A percentile compares a stretch with the other conserved stretches of the same genome.
These are phyloP conservation scores for Papiliotrema terrestris DNA, from an alignment of 1,284 basidiomycete species.

Conservation along the genomic window DNA sequence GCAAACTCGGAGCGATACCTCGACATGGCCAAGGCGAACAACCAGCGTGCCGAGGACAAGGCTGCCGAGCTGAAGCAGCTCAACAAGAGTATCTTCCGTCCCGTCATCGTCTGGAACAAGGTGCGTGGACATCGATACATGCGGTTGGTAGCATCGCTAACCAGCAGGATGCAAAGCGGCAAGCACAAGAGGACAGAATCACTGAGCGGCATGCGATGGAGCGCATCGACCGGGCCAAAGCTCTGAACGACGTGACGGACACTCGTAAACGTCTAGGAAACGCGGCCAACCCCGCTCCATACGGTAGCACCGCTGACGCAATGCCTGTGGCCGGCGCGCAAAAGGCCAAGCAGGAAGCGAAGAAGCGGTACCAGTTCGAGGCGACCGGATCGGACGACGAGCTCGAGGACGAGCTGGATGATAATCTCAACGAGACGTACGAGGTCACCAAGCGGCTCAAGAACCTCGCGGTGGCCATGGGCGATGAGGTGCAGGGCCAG, in stretches of 20 bases:
- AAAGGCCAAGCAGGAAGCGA: constrained; percentile 60
- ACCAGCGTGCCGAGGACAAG: constrained; percentile 84
- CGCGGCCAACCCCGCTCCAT: constrained; percentile 56
- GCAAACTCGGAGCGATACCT: constrained; percentile 95
- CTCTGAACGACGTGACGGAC: constrained; percentile 78
- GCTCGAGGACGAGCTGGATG: constrained; percentile 71
- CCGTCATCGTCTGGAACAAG: constrained; percentile 86
- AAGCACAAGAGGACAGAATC: constrained; percentile 84
- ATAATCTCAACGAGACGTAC: constrained; percentile 85
- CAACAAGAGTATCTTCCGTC: constrained; percentile 76
- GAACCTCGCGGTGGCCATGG: constrained; percentile 67
- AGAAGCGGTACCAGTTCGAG: constrained; percentile 89
- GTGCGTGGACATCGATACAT: constrained; percentile 21
- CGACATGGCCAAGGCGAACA: constrained; percentile 88
- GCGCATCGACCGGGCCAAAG: constrained; percentile 75
- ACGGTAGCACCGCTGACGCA: constrained; percentile 8
- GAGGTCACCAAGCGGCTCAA: constrained; percentile 79
- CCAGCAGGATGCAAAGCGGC: constrained; percentile 69
- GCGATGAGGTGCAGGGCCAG: constrained; percentile 48
- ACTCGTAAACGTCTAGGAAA: constrained; percentile 80
- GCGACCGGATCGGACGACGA: constrained; percentile 94
- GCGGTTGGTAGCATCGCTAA: neutral
- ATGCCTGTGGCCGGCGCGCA: constrained; percentile 33
- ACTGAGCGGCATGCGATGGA: constrained; percentile 86
- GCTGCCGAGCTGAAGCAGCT: constrained; percentile 91